Conservation (phyloP, 768 basidiomycete species). For the Trametes sanguinea region DNA sequence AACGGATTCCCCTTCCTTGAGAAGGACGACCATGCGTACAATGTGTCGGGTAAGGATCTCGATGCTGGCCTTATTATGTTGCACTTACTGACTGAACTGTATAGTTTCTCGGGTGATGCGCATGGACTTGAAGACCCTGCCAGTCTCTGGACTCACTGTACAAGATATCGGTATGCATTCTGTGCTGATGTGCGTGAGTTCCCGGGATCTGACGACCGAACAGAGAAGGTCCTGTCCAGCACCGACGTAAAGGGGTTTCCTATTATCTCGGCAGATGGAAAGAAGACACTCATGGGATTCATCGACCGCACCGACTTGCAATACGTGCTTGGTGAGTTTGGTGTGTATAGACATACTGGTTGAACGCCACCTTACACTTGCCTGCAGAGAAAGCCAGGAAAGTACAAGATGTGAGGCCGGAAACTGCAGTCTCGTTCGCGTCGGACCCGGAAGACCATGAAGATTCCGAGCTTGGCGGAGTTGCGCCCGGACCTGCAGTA, state of each 20-base stretch:
- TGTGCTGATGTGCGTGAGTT: no score
- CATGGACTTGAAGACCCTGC: constrained; percentile 71
- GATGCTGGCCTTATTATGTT: not conserved
- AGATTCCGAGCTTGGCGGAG: constrained; percentile 43
- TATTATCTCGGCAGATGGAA: constrained; percentile 66
- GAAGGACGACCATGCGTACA: constrained; percentile 91
- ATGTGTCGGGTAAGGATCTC: constrained; percentile 73
- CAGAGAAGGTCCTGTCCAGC: constrained; percentile 71
- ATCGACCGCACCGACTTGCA: constrained; percentile 84
- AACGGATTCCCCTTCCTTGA: constrained; percentile 98
- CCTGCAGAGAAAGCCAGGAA: constrained; percentile 69
- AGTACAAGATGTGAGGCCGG: constrained; percentile 56
- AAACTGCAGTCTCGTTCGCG: constrained; percentile 75
- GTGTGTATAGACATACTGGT: no score
- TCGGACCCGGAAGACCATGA: constrained; percentile 53
- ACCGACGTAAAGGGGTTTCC: constrained; percentile 92
- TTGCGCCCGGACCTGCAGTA: constrained; percentile 49
- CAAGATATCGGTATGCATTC: constrained; percentile 67
- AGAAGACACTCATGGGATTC: constrained; percentile 75
- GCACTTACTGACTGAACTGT: not conserved
- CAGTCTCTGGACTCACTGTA: constrained; percentile 74
- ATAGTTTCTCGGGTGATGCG: constrained; percentile 91
- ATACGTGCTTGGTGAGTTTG: constrained; percentile 72
- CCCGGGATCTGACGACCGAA: not conserved
- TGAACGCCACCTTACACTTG: no score